Conservation (phyloP, 2,329 filamentous ascomycete species). For the Pezicula neosporulosa region DNA sequence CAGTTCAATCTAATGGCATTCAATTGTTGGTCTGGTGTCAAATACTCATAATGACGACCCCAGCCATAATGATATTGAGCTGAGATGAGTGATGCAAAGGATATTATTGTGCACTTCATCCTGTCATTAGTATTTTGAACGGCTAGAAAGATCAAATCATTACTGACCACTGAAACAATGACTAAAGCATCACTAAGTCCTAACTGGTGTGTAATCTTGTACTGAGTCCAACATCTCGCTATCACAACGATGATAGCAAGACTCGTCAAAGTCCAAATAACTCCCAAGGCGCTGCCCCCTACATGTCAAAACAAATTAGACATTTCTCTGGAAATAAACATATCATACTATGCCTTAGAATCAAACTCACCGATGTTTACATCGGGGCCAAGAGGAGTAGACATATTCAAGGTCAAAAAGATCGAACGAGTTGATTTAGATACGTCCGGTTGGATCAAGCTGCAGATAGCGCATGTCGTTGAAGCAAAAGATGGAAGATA, state of each 20-base stretch:
- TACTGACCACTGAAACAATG: conserved; percentile 8
- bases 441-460: no score
- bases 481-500: no score
- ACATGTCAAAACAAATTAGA: background rate
- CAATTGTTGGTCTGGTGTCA: background rate
- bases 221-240: conserved; percentile 11
- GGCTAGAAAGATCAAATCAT: background rate
- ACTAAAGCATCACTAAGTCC: conserved; percentile 13
- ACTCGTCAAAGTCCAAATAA: conserved; percentile 9
- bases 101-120: background rate
- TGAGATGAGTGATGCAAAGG: background rate
- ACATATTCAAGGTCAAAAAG: no score
- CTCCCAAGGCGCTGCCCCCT: conserved; percentile 2
- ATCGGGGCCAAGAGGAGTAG: no score
- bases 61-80: conserved; percentile 2
- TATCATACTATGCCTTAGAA: no score
- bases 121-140: background rate
- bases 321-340: no score
- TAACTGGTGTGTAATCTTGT: conserved; percentile 4
- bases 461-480: no score
- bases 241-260: conserved; percentile 8
- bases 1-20: background rate
- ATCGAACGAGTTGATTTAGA: no score
- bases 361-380: no score
- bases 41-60: background rate